phyloP scores from a whole-genome alignment of 2,329 filamentous ascomycete species.

The Tolypocladium paradoxum region DNA sequence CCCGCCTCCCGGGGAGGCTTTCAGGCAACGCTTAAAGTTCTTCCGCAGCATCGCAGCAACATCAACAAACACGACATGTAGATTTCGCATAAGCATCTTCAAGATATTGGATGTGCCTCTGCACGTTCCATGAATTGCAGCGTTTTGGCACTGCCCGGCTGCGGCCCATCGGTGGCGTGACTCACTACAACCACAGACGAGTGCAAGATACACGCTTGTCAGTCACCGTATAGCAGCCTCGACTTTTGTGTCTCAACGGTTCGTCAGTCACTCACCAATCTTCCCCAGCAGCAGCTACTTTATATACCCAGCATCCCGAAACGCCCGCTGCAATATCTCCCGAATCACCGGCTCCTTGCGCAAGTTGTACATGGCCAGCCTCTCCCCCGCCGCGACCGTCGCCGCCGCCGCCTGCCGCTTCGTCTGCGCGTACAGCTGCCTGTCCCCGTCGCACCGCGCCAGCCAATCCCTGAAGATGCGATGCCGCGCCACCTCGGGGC shows the following conservation, averaged over 20 bases:
- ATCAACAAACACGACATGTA: background rate
- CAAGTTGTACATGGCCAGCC: conserved; percentile 25
- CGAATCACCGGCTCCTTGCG: conserved; percentile 27
- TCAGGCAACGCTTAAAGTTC: too few relatives aligned
- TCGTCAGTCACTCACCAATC: too few relatives aligned
- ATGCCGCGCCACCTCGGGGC: conserved; percentile 29
- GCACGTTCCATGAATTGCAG: too few relatives aligned
- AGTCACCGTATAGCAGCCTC: too few relatives aligned
- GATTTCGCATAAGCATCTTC: too few relatives aligned
- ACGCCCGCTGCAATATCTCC: conserved; percentile 21
- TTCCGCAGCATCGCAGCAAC: background rate
- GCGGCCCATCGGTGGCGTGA: background rate
- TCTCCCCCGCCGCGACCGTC: conserved; percentile 17
- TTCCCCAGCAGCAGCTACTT: background rate
- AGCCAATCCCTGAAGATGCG: conserved; percentile 32
- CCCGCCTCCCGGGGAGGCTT: too few relatives aligned
- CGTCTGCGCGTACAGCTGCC: conserved; percentile 24
- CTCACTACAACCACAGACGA: background rate
- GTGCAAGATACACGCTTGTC: background rate
- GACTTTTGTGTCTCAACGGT: too few relatives aligned
- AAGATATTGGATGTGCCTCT: too few relatives aligned
- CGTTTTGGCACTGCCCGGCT: background rate
- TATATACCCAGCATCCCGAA: conserved; percentile 3
- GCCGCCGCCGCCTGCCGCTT: conserved; percentile 25
- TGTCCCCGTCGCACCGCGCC: conserved; percentile 21